Evolutionary conservation across 73 alveolate species (phyloP).

Genomic region (Tetrahymena malaccensis): DNA sequence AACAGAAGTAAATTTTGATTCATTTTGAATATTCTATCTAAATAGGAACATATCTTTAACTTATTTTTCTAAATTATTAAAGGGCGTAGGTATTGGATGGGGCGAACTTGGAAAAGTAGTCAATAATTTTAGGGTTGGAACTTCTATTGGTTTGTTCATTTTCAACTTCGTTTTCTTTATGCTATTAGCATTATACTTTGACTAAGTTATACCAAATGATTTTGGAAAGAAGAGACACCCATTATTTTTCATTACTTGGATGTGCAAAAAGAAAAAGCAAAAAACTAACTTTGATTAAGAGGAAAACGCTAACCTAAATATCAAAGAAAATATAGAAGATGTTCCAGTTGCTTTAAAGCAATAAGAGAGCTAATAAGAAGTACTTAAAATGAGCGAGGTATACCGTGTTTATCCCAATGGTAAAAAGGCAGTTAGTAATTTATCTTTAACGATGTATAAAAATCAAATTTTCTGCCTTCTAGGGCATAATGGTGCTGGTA

Average conservation of each 20-base stretch:
- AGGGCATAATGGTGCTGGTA: constrained; percentile 99
- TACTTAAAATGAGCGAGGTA: constrained; percentile 44
- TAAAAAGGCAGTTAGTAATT: constrained; percentile 79
- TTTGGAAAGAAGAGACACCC: constrained; percentile 65
- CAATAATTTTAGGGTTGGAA: constrained; percentile 42
- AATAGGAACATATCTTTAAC: too few species aligned
- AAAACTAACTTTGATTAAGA: background rate
- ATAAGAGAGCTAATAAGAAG: constrained; percentile 53
- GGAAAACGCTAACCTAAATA: background rate
- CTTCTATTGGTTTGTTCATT: constrained; percentile 38
- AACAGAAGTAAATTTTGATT: background rate
- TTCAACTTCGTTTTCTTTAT: constrained; percentile 49
- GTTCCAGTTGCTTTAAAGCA: constrained; percentile 37
- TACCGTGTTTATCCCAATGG: constrained; percentile 71
- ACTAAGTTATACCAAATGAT: constrained; percentile 62
- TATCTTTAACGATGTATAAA: constrained; percentile 76
- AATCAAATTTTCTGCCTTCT: constrained; percentile 93
- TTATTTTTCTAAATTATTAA: background rate
- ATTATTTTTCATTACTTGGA: constrained; percentile 41
- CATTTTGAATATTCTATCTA: background rate
- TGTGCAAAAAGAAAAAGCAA: background rate
- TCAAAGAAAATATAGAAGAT: constrained; percentile 26
- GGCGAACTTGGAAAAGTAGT: constrained; percentile 29
- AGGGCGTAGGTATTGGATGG: constrained; percentile 44
- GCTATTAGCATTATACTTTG: constrained; percentile 53